These are phyloP conservation scores for Oidiodendron maius DNA, from an alignment of 495 filamentous ascomycete species.

Conservation along the genomic window DNA sequence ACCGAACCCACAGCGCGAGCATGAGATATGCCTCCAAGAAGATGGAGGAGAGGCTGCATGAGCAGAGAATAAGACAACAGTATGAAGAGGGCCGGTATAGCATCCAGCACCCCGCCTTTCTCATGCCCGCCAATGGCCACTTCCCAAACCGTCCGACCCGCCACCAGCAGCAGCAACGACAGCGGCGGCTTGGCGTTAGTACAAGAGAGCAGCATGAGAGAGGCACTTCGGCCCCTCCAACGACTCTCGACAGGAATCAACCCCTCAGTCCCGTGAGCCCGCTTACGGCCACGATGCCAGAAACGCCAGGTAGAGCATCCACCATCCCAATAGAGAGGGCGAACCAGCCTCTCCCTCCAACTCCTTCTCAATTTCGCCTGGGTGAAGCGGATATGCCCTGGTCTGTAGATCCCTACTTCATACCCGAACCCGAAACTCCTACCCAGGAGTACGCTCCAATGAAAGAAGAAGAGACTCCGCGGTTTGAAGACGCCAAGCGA, in stretches of 20 bases:
- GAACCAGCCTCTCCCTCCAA: constrained; percentile 17
- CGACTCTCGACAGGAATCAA: constrained; percentile 1
- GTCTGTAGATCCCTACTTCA: constrained; percentile 19
- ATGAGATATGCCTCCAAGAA: constrained; percentile 8
- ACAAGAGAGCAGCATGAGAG: constrained; percentile 8
- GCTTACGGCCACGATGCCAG: background rate
- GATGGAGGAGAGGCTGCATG: constrained; percentile 8
- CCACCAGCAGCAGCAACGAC: background rate
- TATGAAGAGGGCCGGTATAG: background rate
- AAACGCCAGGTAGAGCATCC: constrained; percentile 1
- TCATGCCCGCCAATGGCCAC: background rate
- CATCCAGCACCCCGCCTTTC: background rate
- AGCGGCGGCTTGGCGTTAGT: constrained; percentile 1
- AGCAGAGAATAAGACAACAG: background rate
- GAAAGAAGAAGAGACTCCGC: constrained; percentile 6
- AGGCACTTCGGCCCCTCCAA: constrained; percentile 9
- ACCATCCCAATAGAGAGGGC: constrained; percentile 1
- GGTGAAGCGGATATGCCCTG: constrained; percentile 23
- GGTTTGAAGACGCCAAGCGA: constrained; percentile 21
- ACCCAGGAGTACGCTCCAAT: background rate
- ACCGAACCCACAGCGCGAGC: constrained; percentile 1
- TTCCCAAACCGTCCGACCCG: background rate
- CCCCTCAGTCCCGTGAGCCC: constrained; percentile 2
- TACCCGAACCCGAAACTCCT: constrained; percentile 3
- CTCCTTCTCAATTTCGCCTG: constrained; percentile 21